These are phyloP conservation scores for Stereocaulon alpinum DNA, from an alignment of 495 filamentous ascomycete genomes.

Conservation along the genomic window DNA sequence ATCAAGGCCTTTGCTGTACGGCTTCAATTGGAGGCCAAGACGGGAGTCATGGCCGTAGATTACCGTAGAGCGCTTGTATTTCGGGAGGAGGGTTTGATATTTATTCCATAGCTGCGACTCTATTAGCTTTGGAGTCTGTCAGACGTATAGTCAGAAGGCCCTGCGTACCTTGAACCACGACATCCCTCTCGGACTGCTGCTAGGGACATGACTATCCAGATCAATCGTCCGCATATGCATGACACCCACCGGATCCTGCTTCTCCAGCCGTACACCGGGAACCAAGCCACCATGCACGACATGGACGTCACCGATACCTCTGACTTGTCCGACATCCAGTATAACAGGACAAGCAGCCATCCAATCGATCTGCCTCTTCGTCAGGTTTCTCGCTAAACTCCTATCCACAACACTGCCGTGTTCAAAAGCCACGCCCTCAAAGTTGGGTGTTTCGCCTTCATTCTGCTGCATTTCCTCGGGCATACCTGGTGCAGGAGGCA, in stretches of 20 bases:
- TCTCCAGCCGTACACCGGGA: slow-evolving; percentile 56
- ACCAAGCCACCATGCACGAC: slow-evolving; percentile 82
- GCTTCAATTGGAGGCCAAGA: slow-evolving; percentile 51
- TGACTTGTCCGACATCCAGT: slow-evolving; percentile 52
- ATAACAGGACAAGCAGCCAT: slow-evolving; percentile 64
- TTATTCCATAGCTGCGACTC: slow-evolving; percentile 45
- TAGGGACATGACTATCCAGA: slow-evolving; percentile 49
- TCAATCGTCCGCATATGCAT: slow-evolving; percentile 91
- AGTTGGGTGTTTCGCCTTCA: slow-evolving; percentile 14
- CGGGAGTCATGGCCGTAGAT: slow-evolving; percentile 84
- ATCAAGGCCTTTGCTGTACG: slow-evolving; percentile 77
- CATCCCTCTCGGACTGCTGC: slow-evolving; percentile 43
- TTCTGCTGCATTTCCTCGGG: slow-evolving; percentile 17
- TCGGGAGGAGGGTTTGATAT: slow-evolving; percentile 34
- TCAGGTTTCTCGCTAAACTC: slow-evolving; percentile 41
- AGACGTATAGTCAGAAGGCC: slow-evolving; percentile 2
- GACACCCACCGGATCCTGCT: slow-evolving; percentile 66
- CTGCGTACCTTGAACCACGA: slow-evolving; percentile 55
- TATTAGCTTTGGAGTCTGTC: neutral
- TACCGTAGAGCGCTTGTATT: slow-evolving; percentile 38
- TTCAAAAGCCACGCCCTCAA: slow-evolving; percentile 28
- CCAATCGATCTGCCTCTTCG: slow-evolving; percentile 56
- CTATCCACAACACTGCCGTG: slow-evolving; percentile 34
- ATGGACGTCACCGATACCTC: slow-evolving; percentile 46
- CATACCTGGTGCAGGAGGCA: slow-evolving; percentile 18